These are phyloP conservation scores for Fusarium protoensiforme DNA, from an alignment of 2,329 filamentous ascomycete species.

Conservation along the genomic window DNA sequence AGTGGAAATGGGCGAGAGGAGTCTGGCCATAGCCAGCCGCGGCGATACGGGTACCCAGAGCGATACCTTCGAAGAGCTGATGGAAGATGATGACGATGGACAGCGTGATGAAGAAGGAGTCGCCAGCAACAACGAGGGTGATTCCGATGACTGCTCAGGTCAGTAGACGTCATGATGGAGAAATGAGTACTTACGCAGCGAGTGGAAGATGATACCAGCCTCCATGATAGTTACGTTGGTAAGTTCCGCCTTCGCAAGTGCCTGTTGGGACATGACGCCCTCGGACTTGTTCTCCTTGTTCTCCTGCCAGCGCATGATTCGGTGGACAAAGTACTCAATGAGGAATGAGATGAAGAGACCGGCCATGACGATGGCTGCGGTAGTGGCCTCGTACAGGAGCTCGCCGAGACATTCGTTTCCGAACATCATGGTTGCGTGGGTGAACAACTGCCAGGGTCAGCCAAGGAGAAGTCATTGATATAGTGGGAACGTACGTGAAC, in stretches of 20 bases:
- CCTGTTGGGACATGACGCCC: conserved; percentile 29
- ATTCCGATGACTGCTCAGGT: conserved; percentile 66
- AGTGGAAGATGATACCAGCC: conserved; percentile 80
- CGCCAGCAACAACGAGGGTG: conserved; percentile 68
- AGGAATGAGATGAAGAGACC: conserved; percentile 79
- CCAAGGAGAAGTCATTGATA: accelerated
- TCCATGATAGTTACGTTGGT: conserved; percentile 70
- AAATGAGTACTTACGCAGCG: conserved; percentile 62
- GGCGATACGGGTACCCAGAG: conserved; percentile 77
- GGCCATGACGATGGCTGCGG: conserved; percentile 78
- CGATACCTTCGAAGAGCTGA: conserved; percentile 81
- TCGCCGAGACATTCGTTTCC: conserved; percentile 73
- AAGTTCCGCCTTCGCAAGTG: conserved; percentile 41
- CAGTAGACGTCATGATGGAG: not conserved
- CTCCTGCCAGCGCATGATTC: conserved; percentile 58
- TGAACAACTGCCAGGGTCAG: conserved; percentile 66
- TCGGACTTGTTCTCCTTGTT: conserved; percentile 41
- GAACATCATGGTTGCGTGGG: conserved; percentile 79
- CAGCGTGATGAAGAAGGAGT: conserved; percentile 66
- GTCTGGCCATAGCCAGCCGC: conserved; percentile 56
- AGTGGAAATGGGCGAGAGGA: conserved; percentile 29
- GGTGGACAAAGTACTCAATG: conserved; percentile 73
- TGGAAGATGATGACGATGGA: conserved; percentile 79
- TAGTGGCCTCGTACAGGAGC: conserved; percentile 74
- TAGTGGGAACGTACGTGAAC: conserved; percentile 63